Evolutionary conservation across 1,284 basidiomycete species (phyloP).

Genomic region (Megacollybia platyphylla): DNA sequence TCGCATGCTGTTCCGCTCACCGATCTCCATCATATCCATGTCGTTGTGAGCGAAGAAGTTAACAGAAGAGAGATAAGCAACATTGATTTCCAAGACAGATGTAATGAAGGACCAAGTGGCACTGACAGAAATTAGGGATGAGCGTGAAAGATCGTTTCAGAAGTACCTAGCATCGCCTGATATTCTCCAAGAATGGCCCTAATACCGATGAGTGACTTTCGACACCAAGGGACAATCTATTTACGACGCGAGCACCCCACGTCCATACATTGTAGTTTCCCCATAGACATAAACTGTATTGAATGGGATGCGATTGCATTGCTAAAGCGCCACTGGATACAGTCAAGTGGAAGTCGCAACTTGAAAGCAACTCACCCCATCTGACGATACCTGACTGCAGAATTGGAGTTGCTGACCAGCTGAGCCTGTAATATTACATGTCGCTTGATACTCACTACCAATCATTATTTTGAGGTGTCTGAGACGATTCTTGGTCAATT

Average conservation of each 20-base stretch:
- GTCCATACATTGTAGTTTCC: constrained; percentile 36
- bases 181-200: constrained; percentile 49
- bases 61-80: constrained; percentile 24
- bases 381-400: constrained; percentile 38
- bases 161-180: constrained; percentile 29
- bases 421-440: background rate
- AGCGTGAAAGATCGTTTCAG: background rate
- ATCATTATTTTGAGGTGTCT: constrained; percentile 27
- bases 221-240: constrained; percentile 6
- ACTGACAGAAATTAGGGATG: constrained; percentile 11
- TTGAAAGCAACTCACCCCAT: constrained; percentile 29
- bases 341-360: background rate
- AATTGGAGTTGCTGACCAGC: constrained; percentile 34
- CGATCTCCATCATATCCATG: constrained; percentile 55
- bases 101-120: constrained; percentile 36
- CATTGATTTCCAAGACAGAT: constrained; percentile 29
- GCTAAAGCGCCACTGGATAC: constrained; percentile 27
- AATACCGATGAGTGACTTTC: background rate
- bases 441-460: constrained; percentile 30
- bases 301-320: constrained; percentile 25
- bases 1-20: constrained; percentile 9
- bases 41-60: constrained; percentile 41
- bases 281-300: constrained; percentile 40
- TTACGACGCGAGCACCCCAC: constrained; percentile 39
- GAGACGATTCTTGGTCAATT: background rate